phyloP scores from a whole-genome alignment of 1,284 basidiomycete genomes.

The Flammula alnicola region DNA sequence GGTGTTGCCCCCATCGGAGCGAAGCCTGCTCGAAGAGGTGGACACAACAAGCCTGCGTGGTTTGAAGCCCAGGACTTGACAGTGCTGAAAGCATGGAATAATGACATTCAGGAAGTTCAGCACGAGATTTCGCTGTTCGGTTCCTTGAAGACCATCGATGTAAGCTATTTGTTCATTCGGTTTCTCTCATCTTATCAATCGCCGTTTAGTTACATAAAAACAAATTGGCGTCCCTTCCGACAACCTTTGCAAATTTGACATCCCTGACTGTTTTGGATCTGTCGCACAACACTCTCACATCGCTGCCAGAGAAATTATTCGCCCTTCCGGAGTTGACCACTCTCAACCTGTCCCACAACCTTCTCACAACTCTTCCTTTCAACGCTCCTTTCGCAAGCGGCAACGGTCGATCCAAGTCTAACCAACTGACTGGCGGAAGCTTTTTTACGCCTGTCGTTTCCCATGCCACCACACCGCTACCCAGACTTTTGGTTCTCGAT shows the following conservation, averaged over 20 bases:
- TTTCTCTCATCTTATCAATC: constrained; percentile 11
- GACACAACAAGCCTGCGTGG: constrained; percentile 61
- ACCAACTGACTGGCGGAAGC: constrained; percentile 44
- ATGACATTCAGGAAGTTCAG: constrained; percentile 77
- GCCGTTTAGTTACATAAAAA: constrained; percentile 70
- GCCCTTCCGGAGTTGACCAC: constrained; percentile 66
- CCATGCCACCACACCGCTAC: constrained; percentile 65
- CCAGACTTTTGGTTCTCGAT: constrained; percentile 61
- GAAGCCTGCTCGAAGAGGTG: constrained; percentile 32
- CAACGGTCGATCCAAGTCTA: constrained; percentile 29
- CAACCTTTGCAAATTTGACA: constrained; percentile 66
- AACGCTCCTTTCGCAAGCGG: constrained; percentile 54
- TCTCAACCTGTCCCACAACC: constrained; percentile 75
- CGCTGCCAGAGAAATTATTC: constrained; percentile 66
- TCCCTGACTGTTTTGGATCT: constrained; percentile 68
- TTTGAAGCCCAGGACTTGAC: constrained; percentile 79
- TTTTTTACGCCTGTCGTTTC: constrained; percentile 68
- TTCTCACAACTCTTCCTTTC: constrained; percentile 62
- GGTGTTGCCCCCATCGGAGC: constrained; percentile 49
- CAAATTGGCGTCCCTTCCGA: constrained; percentile 61
- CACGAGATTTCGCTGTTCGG: constrained; percentile 82
- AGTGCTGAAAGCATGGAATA: constrained; percentile 75
- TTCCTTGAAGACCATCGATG: constrained; percentile 76
- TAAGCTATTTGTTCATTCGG: constrained; percentile 38
- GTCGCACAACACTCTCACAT: constrained; percentile 67